These are phyloP conservation scores for Clarireedia homoeocarpa DNA, from an alignment of 2,329 filamentous ascomycete species.

Conservation along the genomic window DNA sequence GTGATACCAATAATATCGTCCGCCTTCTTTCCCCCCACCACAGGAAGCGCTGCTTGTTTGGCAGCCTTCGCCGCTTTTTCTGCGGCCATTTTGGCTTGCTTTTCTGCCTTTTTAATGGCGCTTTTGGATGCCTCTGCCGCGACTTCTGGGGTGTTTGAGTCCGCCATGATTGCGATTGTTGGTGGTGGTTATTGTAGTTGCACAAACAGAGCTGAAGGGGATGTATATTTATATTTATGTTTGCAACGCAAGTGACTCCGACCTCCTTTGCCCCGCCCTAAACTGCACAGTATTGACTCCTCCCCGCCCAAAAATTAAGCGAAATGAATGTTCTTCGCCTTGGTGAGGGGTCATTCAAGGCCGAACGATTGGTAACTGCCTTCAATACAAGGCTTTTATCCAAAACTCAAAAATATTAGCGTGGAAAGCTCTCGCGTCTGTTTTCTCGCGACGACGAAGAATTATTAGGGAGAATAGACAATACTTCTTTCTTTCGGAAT, in stretches of 20 bases:
- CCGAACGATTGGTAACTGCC: background rate
- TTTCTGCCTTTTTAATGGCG: slow-evolving; percentile 58
- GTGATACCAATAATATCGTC: slow-evolving; percentile 82
- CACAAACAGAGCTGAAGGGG: background rate
- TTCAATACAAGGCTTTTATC: slow-evolving; percentile 6
- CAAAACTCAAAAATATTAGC: slow-evolving; percentile 10
- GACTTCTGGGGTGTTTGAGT: slow-evolving; percentile 12
- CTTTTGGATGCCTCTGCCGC: slow-evolving; percentile 46
- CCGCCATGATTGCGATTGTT: slow-evolving; percentile 16
- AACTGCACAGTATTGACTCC: background rate
- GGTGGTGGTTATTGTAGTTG: background rate
- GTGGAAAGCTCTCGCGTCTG: slow-evolving; percentile 11
- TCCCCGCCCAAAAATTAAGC: slow-evolving; percentile 8
- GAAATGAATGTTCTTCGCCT: slow-evolving; percentile 2
- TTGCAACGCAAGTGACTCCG: background rate
- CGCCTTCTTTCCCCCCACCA: slow-evolving; percentile 51
- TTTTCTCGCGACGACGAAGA: slow-evolving; percentile 10
- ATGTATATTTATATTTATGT: background rate
- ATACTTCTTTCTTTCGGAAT: background rate
- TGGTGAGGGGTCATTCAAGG: background rate
- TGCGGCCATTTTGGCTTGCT: slow-evolving; percentile 52
- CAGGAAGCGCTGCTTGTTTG: slow-evolving; percentile 44
- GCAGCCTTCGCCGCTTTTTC: slow-evolving; percentile 56
- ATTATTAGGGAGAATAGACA: background rate
- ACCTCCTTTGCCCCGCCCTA: background rate